Conservation (phyloP, 768 basidiomycete genomes). For the Leccinellum rugosiceps region DNA sequence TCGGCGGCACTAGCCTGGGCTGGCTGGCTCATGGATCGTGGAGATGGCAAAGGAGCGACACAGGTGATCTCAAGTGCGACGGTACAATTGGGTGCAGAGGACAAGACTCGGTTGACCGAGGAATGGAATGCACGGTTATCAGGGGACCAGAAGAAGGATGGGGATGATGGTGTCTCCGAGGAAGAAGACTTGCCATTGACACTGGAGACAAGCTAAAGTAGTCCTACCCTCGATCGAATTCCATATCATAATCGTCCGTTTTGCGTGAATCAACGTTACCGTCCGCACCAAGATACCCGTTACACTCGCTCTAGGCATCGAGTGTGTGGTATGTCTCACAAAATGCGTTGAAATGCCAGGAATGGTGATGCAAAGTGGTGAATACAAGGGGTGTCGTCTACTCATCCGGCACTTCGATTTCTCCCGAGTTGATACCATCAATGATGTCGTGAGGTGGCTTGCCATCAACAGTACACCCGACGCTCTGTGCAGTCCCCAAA, state of each 20-base stretch:
- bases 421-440: conserved; percentile 79
- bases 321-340: neutral
- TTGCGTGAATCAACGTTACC: neutral
- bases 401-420: conserved; percentile 84
- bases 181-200: conserved; percentile 14
- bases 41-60: conserved; percentile 40
- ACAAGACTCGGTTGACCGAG: conserved; percentile 34
- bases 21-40: conserved; percentile 42
- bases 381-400: conserved; percentile 40
- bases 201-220: conserved; percentile 10
- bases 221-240: neutral
- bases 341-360: conserved; percentile 6
- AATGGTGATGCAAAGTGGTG: conserved; percentile 11
- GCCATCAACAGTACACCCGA: conserved; percentile 96
- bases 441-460: conserved; percentile 91
- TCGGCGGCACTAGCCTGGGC: conserved; percentile 45
- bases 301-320: too few species aligned
- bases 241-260: neutral
- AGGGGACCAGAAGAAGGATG: conserved; percentile 7
- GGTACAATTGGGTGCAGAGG: conserved; percentile 24
- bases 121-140: conserved; percentile 32
- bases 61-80: conserved; percentile 34
- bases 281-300: too few species aligned
- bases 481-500: conserved; percentile 92
- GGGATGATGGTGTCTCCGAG: conserved; percentile 6